Evolutionary conservation across 179 eudicot species (phyloP).

Genomic region (Carnegiea gigantea): DNA sequence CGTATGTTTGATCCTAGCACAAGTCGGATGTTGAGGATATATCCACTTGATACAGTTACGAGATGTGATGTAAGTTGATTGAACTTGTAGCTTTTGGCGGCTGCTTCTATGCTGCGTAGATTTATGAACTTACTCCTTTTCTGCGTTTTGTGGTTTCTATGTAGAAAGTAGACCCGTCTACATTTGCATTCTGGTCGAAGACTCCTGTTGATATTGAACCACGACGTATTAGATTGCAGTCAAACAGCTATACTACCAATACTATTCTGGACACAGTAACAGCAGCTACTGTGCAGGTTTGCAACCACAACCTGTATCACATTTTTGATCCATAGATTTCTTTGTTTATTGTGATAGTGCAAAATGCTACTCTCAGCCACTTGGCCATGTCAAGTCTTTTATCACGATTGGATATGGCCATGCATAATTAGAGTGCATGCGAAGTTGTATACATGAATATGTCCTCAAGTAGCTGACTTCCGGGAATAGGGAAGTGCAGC

Average conservation of each 20-base stretch:
- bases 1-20: slow-evolving; percentile 84
- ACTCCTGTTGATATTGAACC: slow-evolving; percentile 81
- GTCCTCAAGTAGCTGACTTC: neutral
- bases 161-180: slow-evolving; percentile 68
- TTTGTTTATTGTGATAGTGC: neutral
- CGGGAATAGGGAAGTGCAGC: neutral
- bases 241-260: slow-evolving; percentile 80
- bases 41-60: slow-evolving; percentile 72
- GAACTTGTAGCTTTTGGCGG: slow-evolving; percentile 7
- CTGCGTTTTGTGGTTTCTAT: slow-evolving; percentile 10
- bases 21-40: slow-evolving; percentile 72
- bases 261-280: slow-evolving; percentile 80
- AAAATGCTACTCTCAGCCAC: neutral
- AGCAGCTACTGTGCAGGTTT: slow-evolving; percentile 89
- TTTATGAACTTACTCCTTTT: neutral
- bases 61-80: slow-evolving; percentile 62
- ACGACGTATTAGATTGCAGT: slow-evolving; percentile 79
- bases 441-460: neutral
- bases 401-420: neutral
- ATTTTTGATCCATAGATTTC: neutral
- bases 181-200: slow-evolving; percentile 88
- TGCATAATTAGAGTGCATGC: neutral
- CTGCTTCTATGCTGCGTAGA: neutral
- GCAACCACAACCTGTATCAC: neutral
- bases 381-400: neutral